Conservation (phyloP, 352 stramenopile genomes). For the Poterioochromonas sp. region DNA sequence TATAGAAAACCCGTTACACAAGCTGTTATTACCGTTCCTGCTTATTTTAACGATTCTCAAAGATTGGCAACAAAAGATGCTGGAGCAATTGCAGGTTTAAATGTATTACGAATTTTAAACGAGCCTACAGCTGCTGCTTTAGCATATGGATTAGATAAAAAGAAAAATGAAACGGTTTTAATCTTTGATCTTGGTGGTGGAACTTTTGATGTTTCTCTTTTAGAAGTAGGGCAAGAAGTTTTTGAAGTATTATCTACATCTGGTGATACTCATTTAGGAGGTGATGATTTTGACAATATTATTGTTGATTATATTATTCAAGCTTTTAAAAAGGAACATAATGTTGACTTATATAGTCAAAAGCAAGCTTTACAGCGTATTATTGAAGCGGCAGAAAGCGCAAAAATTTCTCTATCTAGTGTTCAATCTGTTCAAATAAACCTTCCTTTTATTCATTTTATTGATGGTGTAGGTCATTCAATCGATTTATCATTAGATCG, state of each 20-base stretch:
- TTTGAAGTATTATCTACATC: constrained; percentile 60
- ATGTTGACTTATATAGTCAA: constrained; percentile 84
- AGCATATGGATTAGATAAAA: constrained; percentile 53
- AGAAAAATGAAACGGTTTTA: constrained; percentile 55
- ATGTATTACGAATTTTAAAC: constrained; percentile 55
- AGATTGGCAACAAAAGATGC: constrained; percentile 44
- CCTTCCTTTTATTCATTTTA: constrained; percentile 93
- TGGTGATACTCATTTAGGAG: constrained; percentile 61
- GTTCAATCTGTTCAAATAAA: constrained; percentile 88
- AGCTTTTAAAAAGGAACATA: too few species aligned
- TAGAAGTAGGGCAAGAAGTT: constrained; percentile 54
- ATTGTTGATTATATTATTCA: constrained; percentile 27
- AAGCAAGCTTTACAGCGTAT: constrained; percentile 89
- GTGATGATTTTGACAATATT: constrained; percentile 63
- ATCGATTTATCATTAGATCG: constrained; percentile 79
- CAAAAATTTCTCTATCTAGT: constrained; percentile 89
- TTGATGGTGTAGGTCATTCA: constrained; percentile 90
- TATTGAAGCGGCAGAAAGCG: constrained; percentile 74
- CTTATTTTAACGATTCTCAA: constrained; percentile 61
- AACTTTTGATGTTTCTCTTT: constrained; percentile 71
- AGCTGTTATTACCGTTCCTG: constrained; percentile 61
- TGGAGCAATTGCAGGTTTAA: constrained; percentile 51
- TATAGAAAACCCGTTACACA: constrained; percentile 40
- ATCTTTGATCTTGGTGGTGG: constrained; percentile 76
- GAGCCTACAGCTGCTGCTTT: constrained; percentile 67